Percentiles rank a stretch among this genome's conserved stretches.
These are phyloP conservation scores for Alternaria brassicicola DNA, from an alignment of 2,329 filamentous ascomycete species.

Conservation along the genomic window DNA sequence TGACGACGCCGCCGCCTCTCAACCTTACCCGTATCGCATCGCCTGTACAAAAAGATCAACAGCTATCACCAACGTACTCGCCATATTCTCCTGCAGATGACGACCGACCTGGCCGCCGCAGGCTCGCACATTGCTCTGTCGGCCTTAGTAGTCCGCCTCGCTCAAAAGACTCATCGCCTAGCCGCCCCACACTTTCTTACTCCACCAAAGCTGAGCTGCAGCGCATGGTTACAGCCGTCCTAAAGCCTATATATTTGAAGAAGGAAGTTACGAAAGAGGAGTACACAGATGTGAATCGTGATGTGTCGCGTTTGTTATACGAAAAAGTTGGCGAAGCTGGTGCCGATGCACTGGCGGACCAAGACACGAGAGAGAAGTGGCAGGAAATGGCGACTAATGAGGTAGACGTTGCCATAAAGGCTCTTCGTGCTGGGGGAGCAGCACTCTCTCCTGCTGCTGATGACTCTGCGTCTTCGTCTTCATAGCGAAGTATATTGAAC, in stretches of 20 bases:
- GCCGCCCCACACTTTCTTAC: slow-evolving; percentile 70
- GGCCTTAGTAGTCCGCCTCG: slow-evolving; percentile 53
- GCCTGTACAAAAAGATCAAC: slow-evolving; percentile 54
- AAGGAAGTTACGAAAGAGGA: slow-evolving; percentile 84
- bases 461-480: slow-evolving; percentile 38
- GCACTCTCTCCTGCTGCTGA: slow-evolving; percentile 33
- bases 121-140: slow-evolving; percentile 35
- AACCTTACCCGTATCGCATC: slow-evolving; percentile 66
- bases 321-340: slow-evolving; percentile 62
- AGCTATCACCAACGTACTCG: slow-evolving; percentile 75
- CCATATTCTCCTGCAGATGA: slow-evolving; percentile 62
- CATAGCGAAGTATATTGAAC: slow-evolving; percentile 14
- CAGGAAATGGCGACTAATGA: slow-evolving; percentile 79
- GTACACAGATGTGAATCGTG: slow-evolving; percentile 90
- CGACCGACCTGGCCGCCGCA: slow-evolving; percentile 47
- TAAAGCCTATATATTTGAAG: slow-evolving; percentile 82
- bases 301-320: slow-evolving; percentile 87
- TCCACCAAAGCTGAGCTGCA: slow-evolving; percentile 88
- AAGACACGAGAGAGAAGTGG: slow-evolving; percentile 70
- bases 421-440: slow-evolving; percentile 26
- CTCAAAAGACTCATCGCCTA: slow-evolving; percentile 71
- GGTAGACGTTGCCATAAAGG: slow-evolving; percentile 72
- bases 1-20: slow-evolving; percentile 71
- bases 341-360: slow-evolving; percentile 61
- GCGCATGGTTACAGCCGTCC: slow-evolving; percentile 80